Percentiles rank a stretch among this genome's conserved stretches.
These are phyloP conservation scores for Triadica sebifera DNA, from an alignment of 345 rosid genomes.

Conservation along the genomic window DNA sequence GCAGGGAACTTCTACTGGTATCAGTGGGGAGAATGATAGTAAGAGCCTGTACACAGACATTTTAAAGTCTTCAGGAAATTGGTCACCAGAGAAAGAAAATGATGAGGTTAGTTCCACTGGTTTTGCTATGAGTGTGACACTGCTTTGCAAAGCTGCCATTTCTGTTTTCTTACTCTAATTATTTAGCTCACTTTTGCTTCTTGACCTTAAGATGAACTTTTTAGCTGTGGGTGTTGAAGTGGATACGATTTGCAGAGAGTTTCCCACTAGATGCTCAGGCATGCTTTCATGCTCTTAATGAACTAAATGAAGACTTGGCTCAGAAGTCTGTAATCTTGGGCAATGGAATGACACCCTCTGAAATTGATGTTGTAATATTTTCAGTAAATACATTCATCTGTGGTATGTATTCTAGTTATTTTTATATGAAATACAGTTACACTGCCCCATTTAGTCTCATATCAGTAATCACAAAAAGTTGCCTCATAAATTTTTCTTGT, in stretches of 20 bases:
- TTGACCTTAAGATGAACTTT: constrained; percentile 4
- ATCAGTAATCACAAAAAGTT: background rate
- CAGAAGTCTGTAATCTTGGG: constrained; percentile 66
- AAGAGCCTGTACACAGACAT: constrained; percentile 50
- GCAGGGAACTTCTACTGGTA: constrained; percentile 40
- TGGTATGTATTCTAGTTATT: constrained; percentile 42
- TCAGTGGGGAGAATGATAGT: constrained; percentile 39
- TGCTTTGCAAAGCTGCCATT: background rate
- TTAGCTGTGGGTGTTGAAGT: constrained; percentile 57
- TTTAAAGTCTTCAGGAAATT: constrained; percentile 48
- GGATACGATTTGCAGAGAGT: constrained; percentile 63
- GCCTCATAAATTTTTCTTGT: background rate
- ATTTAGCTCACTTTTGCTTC: background rate
- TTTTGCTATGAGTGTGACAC: background rate
- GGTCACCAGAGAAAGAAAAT: constrained; percentile 25
- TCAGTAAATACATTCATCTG: constrained; percentile 58
- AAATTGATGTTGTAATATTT: constrained; percentile 68
- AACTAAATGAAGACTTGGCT: constrained; percentile 58
- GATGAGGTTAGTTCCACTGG: constrained; percentile 44
- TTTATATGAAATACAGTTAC: background rate
- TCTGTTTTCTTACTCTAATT: constrained; percentile 1
- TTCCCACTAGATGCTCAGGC: constrained; percentile 48
- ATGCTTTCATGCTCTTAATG: constrained; percentile 40
- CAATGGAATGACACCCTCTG: constrained; percentile 74
- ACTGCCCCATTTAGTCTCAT: background rate